Base-by-base conservation (phyloP, 2,329 filamentous ascomycete species). In the Knufia petricola region DNA sequence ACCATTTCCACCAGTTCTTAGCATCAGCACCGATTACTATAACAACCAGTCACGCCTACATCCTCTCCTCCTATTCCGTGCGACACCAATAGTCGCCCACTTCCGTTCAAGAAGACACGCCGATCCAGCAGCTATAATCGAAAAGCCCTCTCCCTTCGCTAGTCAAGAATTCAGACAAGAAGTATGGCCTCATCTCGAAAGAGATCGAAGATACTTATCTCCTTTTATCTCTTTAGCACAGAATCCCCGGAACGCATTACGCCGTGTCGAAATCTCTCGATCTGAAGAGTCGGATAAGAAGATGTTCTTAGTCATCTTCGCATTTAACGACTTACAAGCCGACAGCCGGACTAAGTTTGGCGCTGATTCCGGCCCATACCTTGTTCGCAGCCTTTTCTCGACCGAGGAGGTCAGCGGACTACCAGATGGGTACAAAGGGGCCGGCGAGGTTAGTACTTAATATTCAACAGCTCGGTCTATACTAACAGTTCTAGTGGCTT, bases 211-310 rank as follows among this genome's bases (percentile, higher is more conserved):
- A 3, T 46, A 36, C 13, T n/a, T 4, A n/a, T 46, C 42, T 21
- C 42, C 28, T 2, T 36, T 46, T 24, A 34, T 46, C 2, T 46
- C 42, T 2, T 24, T 46, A 3, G 28, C 28, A 3, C 28, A 46
- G 30, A 46, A 36, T 15, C 12, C 30, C 21, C n/a, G 20, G 3
- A 46, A 34, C 8, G 42, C 42, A 9, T 4, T 46, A 12, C n/a
- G 42, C 2, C 28, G 42, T 6, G 30, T 46, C 2, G 42, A 46
- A 8, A 2, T 13, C 4, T 8, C 28, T 1, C 20, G 3, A 6
- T 46, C 42, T 3, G 42, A 46, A 17, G 30, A 46, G 3, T 3
- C 24, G 9, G 42, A 46, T 24, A 34, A 23, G 17, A 46, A 46
- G 20, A 36, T 36, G n/a, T 46, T 34, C 19, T 26, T 46, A 7